Evolutionary conservation across 805 yeast species (phyloP).

Genomic region (Grigorovia humatica): DNA sequence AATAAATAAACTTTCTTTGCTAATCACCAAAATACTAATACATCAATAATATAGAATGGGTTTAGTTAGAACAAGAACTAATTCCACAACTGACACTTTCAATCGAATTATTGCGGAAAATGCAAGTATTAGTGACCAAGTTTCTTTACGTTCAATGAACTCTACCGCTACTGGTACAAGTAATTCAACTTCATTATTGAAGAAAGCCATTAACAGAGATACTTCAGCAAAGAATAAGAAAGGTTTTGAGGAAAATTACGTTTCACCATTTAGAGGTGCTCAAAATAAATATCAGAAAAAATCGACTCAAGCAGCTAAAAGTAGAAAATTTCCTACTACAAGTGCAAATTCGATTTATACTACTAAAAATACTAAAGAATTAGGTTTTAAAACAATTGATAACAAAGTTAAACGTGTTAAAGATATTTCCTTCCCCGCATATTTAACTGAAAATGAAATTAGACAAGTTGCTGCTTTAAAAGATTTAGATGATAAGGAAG

Average conservation of each 20-base stretch:
- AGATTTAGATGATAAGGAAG: slow-evolving; percentile 19
- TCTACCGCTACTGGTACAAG: not conserved
- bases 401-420: slow-evolving; percentile 17
- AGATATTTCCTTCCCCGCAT: slow-evolving; percentile 24
- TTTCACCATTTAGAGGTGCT: slow-evolving; percentile 8
- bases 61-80: not conserved
- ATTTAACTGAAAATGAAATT: slow-evolving; percentile 19
- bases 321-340: slow-evolving; percentile 19
- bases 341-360: slow-evolving; percentile 20
- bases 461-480: slow-evolving; percentile 16
- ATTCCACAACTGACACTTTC: slow-evolving; percentile 1
- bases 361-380: slow-evolving; percentile 12
- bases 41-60: not conserved
- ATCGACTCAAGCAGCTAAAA: slow-evolving; percentile 4
- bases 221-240: not conserved
- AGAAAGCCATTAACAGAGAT: not conserved
- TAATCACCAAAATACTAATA: not conserved
- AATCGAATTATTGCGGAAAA: not conserved
- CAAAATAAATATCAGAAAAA: not conserved
- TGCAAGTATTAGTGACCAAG: not conserved
- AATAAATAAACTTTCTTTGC: not conserved
- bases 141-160: not conserved
- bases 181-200: not conserved
- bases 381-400: slow-evolving; percentile 19
- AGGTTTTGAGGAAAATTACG: slow-evolving; percentile 1